Base-by-base conservation (phyloP, 2,329 filamentous ascomycete species). In the Epichloe bromicola region DNA sequence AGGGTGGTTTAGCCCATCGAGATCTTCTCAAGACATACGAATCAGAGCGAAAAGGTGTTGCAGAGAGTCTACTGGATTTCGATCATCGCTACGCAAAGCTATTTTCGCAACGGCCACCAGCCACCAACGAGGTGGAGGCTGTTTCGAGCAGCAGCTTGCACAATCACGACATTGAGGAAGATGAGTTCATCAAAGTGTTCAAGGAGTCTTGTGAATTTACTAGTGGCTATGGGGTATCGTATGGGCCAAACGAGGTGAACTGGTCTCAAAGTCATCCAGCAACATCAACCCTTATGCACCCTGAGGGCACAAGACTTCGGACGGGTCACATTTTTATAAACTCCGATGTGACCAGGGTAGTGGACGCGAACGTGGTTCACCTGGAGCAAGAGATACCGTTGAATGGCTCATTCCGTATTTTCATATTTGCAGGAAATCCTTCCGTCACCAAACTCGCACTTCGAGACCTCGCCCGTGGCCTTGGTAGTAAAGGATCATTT, bases 181-280 rank as follows among this genome's bases (percentile, higher is more conserved):
- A 90, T 61, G 81, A 86, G 11, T 95, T 96, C 64, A 80, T 95
- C 63, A 85, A 85, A 70, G 88, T 84, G 0, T 95, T 95, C 75
- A 95, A 95, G 66, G 86, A 87, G 52, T 82, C 82, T 33, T 95
- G 89, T 72, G 88, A 93, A 62, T 95, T 95, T 67, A 95, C 89
- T 11, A 89, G 85, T 56, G 90, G 90, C 52, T 95, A 95, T 64
- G 90, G 90, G 54, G 88, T 95, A 20, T 84, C 82, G 33, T 95
- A 95, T 71, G 78, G 83, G 56, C 75, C 85, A 50, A 96, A 95
- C 67, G 69, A 78, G 33, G 75, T 95, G 67, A 95, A 95, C 70
- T 95, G 88, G 87, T 86, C 84, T 10, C 66, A 79, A 0, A 71
- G 72, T 3, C 89, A 95, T 67, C 74, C 80, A 1, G 86, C 84